These are phyloP conservation scores for Suillus hirtellus DNA, from an alignment of 768 basidiomycete genomes.

Conservation along the genomic window DNA sequence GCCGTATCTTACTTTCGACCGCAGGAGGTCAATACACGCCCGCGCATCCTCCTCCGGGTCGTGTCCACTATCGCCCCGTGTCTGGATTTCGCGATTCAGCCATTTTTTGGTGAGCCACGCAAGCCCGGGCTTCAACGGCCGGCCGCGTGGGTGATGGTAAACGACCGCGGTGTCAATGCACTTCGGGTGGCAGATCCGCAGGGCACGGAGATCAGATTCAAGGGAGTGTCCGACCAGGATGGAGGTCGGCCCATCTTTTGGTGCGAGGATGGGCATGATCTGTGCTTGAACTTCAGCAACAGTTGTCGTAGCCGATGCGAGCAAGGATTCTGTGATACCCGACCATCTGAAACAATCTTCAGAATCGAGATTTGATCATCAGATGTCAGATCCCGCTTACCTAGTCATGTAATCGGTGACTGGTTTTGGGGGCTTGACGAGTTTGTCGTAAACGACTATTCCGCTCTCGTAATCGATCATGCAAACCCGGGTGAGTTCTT, in stretches of 20 bases:
- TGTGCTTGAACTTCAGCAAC: slow-evolving; percentile 76
- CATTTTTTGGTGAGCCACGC: slow-evolving; percentile 98
- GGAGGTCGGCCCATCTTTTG: slow-evolving; percentile 51
- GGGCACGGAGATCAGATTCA: slow-evolving; percentile 88
- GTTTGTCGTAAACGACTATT: slow-evolving; percentile 79
- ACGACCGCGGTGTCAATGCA: slow-evolving; percentile 91
- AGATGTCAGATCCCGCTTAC: slow-evolving; percentile 38
- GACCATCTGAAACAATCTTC: slow-evolving; percentile 65
- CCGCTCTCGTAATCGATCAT: slow-evolving; percentile 76
- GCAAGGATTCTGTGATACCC: slow-evolving; percentile 80
- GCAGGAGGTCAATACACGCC: slow-evolving; percentile 82
- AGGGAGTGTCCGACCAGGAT: slow-evolving; percentile 95
- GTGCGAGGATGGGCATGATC: slow-evolving; percentile 62
- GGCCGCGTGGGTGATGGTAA: slow-evolving; percentile 91
- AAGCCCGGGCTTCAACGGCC: slow-evolving; percentile 91
- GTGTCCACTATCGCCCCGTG: slow-evolving; percentile 80
- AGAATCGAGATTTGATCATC: background rate
- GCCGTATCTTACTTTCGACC: slow-evolving; percentile 76
- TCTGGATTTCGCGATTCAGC: slow-evolving; percentile 89
- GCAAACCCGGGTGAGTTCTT: slow-evolving; percentile 84
- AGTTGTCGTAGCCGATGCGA: slow-evolving; percentile 72
- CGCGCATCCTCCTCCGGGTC: slow-evolving; percentile 94
- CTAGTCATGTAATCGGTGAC: slow-evolving; percentile 92
- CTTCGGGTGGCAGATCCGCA: slow-evolving; percentile 81
- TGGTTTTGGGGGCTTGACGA: slow-evolving; percentile 85